phyloP scores from a whole-genome alignment of 352 stramenopile genomes.

The Globisporangium mamillatum region DNA sequence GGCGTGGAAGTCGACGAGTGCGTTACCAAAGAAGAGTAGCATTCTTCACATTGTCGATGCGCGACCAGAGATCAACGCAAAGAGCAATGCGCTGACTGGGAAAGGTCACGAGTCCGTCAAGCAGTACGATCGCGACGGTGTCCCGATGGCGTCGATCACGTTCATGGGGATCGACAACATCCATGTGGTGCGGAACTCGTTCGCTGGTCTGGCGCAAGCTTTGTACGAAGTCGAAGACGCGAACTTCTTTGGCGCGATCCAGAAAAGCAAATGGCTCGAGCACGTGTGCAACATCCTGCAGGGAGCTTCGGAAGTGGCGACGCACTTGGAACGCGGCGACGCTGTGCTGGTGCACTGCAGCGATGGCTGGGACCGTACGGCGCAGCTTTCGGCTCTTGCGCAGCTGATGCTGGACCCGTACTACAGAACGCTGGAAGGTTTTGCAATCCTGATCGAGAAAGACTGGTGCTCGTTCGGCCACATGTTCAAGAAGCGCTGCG shows the following conservation, averaged over 20 bases:
- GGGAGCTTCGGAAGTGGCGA: conserved; percentile 70
- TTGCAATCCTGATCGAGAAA: conserved; percentile 82
- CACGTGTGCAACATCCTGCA: conserved; percentile 80
- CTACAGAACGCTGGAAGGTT: conserved; percentile 73
- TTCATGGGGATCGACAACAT: conserved; percentile 91
- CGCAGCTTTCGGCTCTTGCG: conserved; percentile 67
- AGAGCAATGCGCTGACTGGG: conserved; percentile 85
- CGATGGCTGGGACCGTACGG: conserved; percentile 83
- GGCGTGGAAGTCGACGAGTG: conserved; percentile 22
- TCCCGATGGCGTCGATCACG: conserved; percentile 69
- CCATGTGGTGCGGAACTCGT: conserved; percentile 77
- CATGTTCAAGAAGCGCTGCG: conserved; percentile 82
- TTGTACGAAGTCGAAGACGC: conserved; percentile 84
- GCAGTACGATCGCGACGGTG: conserved; percentile 78
- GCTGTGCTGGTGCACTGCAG: conserved; percentile 83
- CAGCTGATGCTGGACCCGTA: conserved; percentile 88
- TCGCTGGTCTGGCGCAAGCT: conserved; percentile 62
- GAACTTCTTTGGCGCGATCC: conserved; percentile 82
- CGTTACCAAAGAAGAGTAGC: conserved; percentile 64
- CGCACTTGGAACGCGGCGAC: conserved; percentile 70
- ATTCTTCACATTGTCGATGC: conserved; percentile 88
- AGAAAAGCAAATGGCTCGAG: conserved; percentile 83
- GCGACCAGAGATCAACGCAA: conserved; percentile 89
- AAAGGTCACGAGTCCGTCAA: conserved; percentile 90
- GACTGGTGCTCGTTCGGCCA: conserved; percentile 89